Evolutionary conservation across 192 early-diverging fungal species (phyloP), one percentile per base, ranked within the genome.

Genomic region (Phlyctochytrium bullatum): DNA sequence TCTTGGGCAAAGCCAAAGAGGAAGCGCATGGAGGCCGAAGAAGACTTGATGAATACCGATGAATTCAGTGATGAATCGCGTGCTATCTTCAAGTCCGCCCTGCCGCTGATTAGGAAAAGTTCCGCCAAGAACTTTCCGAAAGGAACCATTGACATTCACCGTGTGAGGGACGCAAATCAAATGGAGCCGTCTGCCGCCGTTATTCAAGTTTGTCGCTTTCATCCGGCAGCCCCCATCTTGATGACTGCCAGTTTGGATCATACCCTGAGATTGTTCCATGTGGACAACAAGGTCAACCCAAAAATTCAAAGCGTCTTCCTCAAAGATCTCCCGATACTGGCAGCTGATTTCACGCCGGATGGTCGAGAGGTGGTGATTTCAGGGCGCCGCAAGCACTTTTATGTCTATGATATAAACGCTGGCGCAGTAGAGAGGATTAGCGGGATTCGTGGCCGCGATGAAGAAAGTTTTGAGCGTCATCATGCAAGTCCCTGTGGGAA

Each of bases 261-360:
- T 67, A 95, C 95, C 17, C 65, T 98, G 65, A 81, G 91, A 4
- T 69, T 98, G 40, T 97, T 97, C 78, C 92, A 90, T 65, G 83
- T 96, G 3, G 95, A 98, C 59, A 95, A 95, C 24, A 94, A 93
- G 74, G 71, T 90, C 34, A 98, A 98, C 76, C 91, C 88, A 51
- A 90, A 95, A 76, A 85, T 98, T 59, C 93, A 95, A 78, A 90
- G 88, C 10, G 76, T 97, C n/a, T 83, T 83, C 63, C 85, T 96
- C 69, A 89, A 92, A 67, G 95, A 97, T 75, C 69, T 97, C 69
- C 92, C 93, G 2, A 91, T 97, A 36, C 78, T 83, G 69, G 71
- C 73, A 24, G 92, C 94, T 0, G 72, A 77, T 51, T 97, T 98
- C 71, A 85, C 88, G 16, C 79, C 89, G 12, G 72, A 82, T 32